These are phyloP conservation scores for Ramalina intermedia DNA, from an alignment of 495 filamentous ascomycete genomes.

Conservation along the genomic window DNA sequence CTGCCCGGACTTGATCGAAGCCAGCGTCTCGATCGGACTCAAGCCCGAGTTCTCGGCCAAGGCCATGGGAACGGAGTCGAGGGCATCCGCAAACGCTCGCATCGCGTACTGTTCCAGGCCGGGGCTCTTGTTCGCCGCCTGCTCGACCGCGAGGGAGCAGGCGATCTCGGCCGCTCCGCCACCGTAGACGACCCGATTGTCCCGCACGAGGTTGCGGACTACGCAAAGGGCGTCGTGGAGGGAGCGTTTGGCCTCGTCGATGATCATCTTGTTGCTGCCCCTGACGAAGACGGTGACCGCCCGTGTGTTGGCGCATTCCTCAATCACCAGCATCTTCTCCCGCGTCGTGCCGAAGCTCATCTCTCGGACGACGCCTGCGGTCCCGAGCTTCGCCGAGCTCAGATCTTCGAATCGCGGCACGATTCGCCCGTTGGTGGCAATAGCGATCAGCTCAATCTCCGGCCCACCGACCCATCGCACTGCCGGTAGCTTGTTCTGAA, in stretches of 20 bases:
- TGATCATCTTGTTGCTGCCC: conserved; percentile 99
- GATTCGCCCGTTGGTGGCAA: conserved; percentile 94
- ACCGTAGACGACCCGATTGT: conserved; percentile 98
- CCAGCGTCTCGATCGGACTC: conserved; percentile 88
- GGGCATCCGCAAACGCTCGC: conserved; percentile 90
- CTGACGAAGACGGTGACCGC: conserved; percentile 92
- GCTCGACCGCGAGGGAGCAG: conserved; percentile 89
- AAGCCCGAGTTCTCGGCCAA: conserved; percentile 94
- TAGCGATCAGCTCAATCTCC: conserved; percentile 96
- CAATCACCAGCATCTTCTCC: conserved; percentile 99
- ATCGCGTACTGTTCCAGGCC: conserved; percentile 97
- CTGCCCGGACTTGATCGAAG: conserved; percentile 88
- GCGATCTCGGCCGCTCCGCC: conserved; percentile 96
- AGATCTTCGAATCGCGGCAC: conserved; percentile 96
- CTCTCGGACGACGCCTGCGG: conserved; percentile 79
- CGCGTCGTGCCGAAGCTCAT: conserved; percentile 94
- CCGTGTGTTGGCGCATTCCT: conserved; percentile 95
- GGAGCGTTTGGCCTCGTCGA: conserved; percentile 96
- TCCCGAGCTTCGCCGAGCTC: conserved; percentile 76
- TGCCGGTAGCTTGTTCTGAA: conserved; percentile 90
- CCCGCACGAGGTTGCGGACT: conserved; percentile 85
- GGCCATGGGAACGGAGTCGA: conserved; percentile 91
- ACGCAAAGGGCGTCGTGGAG: conserved; percentile 96
- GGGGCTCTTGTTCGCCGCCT: conserved; percentile 86
- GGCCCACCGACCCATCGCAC: conserved; percentile 97